Percentiles rank a stretch among this genome's conserved stretches.
phyloP scores from a whole-genome alignment of 768 basidiomycete species.

The Austroboletus eburneus region DNA sequence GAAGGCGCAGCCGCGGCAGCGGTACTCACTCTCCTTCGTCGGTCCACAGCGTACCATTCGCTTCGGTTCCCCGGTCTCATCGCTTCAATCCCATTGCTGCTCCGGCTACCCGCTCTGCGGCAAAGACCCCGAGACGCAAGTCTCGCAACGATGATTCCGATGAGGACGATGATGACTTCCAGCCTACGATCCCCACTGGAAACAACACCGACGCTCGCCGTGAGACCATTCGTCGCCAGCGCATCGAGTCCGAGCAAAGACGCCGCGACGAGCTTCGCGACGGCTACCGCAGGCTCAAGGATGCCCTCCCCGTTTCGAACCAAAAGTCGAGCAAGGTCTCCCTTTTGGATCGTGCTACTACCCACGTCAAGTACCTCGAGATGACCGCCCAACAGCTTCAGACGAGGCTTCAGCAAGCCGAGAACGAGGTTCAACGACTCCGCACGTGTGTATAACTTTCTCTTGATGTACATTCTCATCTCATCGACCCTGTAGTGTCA shows the following conservation, averaged over 20 bases:
- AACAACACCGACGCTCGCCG: conserved; percentile 66
- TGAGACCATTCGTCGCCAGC: conserved; percentile 87
- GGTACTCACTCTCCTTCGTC: conserved; percentile 52
- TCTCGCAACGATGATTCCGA: conserved; percentile 63
- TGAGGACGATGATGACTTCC: conserved; percentile 74
- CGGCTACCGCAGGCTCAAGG: conserved; percentile 87
- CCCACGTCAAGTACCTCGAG: conserved; percentile 85
- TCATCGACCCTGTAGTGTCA: conserved; percentile 45
- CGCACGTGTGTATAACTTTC: conserved; percentile 42
- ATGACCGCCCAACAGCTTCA: conserved; percentile 72
- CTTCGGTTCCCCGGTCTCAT: conserved; percentile 68
- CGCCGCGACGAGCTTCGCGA: conserved; percentile 91
- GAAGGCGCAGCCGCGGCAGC: conserved; percentile 66
- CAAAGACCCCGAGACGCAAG: conserved; percentile 46
- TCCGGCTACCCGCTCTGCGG: conserved; percentile 48
- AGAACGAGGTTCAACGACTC: conserved; percentile 76
- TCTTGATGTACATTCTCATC: not conserved
- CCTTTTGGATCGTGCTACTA: conserved; percentile 82
- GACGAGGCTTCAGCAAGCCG: conserved; percentile 71
- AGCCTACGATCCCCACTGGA: conserved; percentile 43
- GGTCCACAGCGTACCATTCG: conserved; percentile 47
- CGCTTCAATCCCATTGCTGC: conserved; percentile 72
- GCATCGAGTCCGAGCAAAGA: conserved; percentile 91
- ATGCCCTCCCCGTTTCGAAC: conserved; percentile 83
- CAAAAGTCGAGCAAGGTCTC: conserved; percentile 93